Conservation (phyloP, 2,329 filamentous ascomycete species). For the Cytospora schulzeri region DNA sequence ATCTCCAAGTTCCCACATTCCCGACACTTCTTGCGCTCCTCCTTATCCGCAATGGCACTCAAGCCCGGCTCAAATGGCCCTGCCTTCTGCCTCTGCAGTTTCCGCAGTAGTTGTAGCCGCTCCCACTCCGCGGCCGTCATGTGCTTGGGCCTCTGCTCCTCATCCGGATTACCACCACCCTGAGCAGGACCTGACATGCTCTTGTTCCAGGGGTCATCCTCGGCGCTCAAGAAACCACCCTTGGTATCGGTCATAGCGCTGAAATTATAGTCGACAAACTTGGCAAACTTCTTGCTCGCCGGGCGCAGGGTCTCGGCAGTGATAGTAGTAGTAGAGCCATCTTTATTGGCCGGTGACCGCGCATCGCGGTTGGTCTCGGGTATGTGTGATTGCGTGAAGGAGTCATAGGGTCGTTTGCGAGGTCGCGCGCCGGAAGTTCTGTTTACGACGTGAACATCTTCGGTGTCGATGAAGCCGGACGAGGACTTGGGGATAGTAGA, state of each 20-base stretch:
- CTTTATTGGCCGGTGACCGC: conserved; percentile 50
- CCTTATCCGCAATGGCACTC: conserved; percentile 68
- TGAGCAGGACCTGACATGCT: conserved; percentile 62
- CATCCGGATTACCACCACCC: conserved; percentile 34
- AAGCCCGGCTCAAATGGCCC: conserved; percentile 89
- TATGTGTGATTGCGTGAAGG: conserved; percentile 57
- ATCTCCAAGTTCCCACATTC: conserved; percentile 87
- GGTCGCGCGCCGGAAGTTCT: conserved; percentile 41
- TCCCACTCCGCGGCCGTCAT: conserved; percentile 96
- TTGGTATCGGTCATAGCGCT: conserved; percentile 98
- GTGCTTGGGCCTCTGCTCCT: conserved; percentile 73
- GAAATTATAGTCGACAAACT: conserved; percentile 97
- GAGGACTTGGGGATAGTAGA: conserved; percentile 52
- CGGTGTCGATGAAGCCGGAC: conserved; percentile 72
- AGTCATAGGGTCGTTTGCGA: conserved; percentile 71
- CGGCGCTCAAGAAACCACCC: conserved; percentile 86
- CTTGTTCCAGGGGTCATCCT: conserved; percentile 89
- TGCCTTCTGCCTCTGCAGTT: conserved; percentile 70
- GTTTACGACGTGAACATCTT: conserved; percentile 59
- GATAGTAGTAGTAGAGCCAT: conserved; percentile 21
- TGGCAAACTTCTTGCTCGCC: conserved; percentile 78
- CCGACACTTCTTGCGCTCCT: conserved; percentile 71
- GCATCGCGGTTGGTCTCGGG: conserved; percentile 71
- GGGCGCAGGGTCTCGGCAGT: conserved; percentile 60
- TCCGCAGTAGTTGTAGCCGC: conserved; percentile 71